Conservation (phyloP, 2,329 filamentous ascomycete genomes). For the Monilinia vaccinii-corymbosi region DNA sequence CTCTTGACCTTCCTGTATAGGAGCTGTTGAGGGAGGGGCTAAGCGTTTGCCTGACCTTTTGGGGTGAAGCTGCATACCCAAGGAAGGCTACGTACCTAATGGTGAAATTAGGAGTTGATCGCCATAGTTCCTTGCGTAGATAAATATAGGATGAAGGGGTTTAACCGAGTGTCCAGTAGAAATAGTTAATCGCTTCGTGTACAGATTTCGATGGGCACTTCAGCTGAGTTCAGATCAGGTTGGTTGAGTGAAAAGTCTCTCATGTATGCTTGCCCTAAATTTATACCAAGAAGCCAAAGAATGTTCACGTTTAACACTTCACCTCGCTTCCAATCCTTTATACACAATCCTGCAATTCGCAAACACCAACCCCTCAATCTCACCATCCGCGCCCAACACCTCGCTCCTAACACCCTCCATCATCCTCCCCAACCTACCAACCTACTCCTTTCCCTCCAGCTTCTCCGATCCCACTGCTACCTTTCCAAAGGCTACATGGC, state of each 20-base stretch:
- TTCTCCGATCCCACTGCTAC: not conserved
- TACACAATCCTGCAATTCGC: not conserved
- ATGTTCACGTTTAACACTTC: not conserved
- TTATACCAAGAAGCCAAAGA: not conserved
- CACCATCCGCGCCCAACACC: not conserved
- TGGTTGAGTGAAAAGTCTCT: not conserved
- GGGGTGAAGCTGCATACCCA: not conserved
- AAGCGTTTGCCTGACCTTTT: not conserved
- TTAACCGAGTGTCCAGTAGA: not conserved
- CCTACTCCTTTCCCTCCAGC: not conserved
- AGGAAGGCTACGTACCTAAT: too few relatives aligned
- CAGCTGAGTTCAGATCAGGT: not conserved
- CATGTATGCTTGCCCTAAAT: not conserved
- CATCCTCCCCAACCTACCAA: not conserved
- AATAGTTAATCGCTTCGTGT: too few relatives aligned
- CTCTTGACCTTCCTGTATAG: not conserved
- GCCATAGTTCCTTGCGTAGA: not conserved
- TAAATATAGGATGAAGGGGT: not conserved
- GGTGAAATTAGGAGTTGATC: not conserved
- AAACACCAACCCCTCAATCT: not conserved
- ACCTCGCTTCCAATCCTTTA: not conserved
- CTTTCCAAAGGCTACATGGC: conserved; percentile 10
- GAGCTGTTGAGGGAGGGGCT: not conserved
- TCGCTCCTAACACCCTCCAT: not conserved
- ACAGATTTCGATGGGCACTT: not conserved